Evolutionary conservation across 1,284 basidiomycete genomes (phyloP).

Genomic region (Takashimella koratensis): DNA sequence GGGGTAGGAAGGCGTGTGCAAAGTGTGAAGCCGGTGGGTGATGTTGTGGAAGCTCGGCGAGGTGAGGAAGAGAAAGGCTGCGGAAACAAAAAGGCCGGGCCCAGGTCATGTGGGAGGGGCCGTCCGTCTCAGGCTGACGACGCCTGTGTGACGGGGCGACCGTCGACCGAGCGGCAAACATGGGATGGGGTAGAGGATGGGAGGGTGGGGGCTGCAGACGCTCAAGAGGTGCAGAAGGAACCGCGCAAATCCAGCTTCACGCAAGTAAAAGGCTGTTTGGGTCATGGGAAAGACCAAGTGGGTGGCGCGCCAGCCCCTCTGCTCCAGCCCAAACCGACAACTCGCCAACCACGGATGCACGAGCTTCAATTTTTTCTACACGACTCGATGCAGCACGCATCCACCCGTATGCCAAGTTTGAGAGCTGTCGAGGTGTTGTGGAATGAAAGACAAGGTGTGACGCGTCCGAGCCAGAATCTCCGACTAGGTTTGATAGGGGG

Average conservation of each 20-base stretch:
- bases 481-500: too few relatives aligned
- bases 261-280: too few relatives aligned
- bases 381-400: slow-evolving; percentile 1
- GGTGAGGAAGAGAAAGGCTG: not conserved
- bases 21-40: not conserved
- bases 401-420: slow-evolving; percentile 1
- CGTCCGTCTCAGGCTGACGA: not conserved
- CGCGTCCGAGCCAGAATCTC: too few relatives aligned
- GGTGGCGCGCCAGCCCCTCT: not conserved
- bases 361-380: not conserved
- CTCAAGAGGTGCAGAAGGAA: too few relatives aligned
- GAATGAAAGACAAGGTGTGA: too few relatives aligned
- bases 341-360: not conserved
- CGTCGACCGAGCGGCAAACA: not conserved
- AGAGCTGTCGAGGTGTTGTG: not conserved
- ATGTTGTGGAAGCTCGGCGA: not conserved
- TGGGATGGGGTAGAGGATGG: not conserved
- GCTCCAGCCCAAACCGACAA: not conserved
- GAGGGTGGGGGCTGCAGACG: too few relatives aligned
- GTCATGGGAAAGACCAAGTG: too few relatives aligned
- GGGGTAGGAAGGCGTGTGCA: not conserved
- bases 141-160: not conserved
- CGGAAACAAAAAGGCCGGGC: not conserved
- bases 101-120: not conserved
- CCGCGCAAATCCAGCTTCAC: too few relatives aligned